Percentiles rank a stretch among this genome's conserved stretches.
phyloP scores from a whole-genome alignment of 1,139 yeast species.

The Candida pseudoviswanathii region DNA sequence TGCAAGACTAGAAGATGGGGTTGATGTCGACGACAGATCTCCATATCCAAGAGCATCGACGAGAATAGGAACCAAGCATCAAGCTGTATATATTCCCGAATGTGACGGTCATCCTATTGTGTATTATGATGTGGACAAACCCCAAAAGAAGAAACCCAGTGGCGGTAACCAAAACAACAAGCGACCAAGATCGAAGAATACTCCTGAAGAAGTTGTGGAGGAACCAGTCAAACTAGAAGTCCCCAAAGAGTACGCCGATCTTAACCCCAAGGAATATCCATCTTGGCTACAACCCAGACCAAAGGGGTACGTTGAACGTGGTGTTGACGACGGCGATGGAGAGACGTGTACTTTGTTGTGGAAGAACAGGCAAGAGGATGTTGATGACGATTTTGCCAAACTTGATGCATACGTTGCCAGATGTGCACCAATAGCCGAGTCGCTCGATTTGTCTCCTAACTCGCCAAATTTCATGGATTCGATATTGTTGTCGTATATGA shows the following conservation, averaged over 20 bases:
- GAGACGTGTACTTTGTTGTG: conserved; percentile 68
- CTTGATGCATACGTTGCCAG: conserved; percentile 57
- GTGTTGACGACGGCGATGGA: conserved; percentile 61
- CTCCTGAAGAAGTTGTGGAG: conserved; percentile 22
- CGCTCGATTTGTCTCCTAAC: conserved; percentile 48
- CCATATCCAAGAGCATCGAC: conserved; percentile 86
- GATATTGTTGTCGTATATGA: conserved; percentile 56
- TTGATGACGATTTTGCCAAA: conserved; percentile 30
- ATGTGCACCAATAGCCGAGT: conserved; percentile 60
- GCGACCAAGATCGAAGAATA: conserved; percentile 20
- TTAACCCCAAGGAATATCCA: conserved; percentile 54
- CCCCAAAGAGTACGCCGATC: conserved; percentile 49
- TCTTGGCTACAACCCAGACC: conserved; percentile 82
- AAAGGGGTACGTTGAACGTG: conserved; percentile 82
- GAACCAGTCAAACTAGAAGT: conserved; percentile 43
- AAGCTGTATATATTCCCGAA: conserved; percentile 65
- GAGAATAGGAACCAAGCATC: conserved; percentile 74
- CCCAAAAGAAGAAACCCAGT: conserved; percentile 14
- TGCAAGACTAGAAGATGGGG: conserved; percentile 73
- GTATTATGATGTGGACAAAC: conserved; percentile 57
- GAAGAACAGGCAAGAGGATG: conserved; percentile 49
- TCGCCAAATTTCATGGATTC: conserved; percentile 83
- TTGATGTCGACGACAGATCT: conserved; percentile 72
- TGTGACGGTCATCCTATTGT: conserved; percentile 62
- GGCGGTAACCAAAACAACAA: conserved; percentile 6